Base-by-base conservation (phyloP, 2,329 filamentous ascomycete genomes). In the Neocatenulostroma microsporum region DNA sequence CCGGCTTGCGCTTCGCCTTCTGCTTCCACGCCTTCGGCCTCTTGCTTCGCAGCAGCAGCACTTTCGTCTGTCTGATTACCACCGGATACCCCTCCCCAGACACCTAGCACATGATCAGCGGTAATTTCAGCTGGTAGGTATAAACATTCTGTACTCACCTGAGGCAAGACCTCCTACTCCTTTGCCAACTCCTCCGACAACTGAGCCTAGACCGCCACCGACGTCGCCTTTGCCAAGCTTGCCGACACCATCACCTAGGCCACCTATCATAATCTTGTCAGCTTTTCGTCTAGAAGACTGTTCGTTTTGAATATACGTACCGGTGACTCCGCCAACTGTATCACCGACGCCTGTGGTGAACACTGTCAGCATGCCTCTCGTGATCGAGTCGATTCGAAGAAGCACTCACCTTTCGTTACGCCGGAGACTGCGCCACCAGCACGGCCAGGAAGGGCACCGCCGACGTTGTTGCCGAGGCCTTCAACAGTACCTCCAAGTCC, bases 171-270 rank as follows among this genome's bases (percentile, higher is more conserved):
- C 47, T 3, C 52, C 52, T 0, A 58, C 46, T 11, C 55, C 55
- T 41, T 47, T 46, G 15, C 47, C 45, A 6, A 49, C 63, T 17
- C 64, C 64, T 11, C 63, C 63, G 13, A 64, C 51, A 5, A 60
- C 64, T 10, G 57, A 62, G 5, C 62, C 60, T 5, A 68, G 44
- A 2, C 63, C 63, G 2, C 66, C 66, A 17, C 67, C 50, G 2
- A 68, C 49, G 47, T 69, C 62, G 1, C 66, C 66, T 30, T 61
- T 62, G 1, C 65, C 64, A 2, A 69, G 35, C 44, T 66, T 66
- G 3, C 59, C 61, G 4, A 69, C 62, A 24, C 13, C 12, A 10
- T 64, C 62, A 4, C 65, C 66, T 3, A 68, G 32, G 3, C 66
- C 66, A 3, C 59, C 54, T 2, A 62, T 63, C 17, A 65, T 54